A percentile compares a stretch with the other conserved stretches of the same genome.
Evolutionary conservation across 2,329 filamentous ascomycete species (phyloP).

Genomic region (Epichloe scottii): DNA sequence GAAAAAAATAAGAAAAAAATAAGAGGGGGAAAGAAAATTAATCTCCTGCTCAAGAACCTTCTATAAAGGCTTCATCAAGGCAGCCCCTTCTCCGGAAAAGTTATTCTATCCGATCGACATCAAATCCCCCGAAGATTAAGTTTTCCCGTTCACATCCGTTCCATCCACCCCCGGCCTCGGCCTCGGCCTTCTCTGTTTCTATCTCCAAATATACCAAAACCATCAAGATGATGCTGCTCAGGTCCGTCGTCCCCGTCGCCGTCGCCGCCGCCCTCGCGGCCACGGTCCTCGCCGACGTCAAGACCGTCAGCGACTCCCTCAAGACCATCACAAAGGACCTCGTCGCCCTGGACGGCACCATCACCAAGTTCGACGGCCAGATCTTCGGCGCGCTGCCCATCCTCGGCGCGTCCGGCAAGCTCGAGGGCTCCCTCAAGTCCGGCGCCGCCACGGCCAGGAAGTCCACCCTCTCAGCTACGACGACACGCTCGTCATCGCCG

Average conservation of each 20-base stretch:
- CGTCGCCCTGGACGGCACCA: slow-evolving; percentile 19
- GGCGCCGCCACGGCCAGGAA: slow-evolving; percentile 24
- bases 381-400: slow-evolving; percentile 28
- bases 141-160: no score
- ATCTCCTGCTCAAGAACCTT: no score
- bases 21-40: no score
- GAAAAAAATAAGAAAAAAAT: no score
- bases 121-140: no score
- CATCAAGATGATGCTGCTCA: slow-evolving; percentile 19
- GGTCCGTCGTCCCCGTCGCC: slow-evolving; percentile 15
- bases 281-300: slow-evolving; percentile 19
- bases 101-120: no score
- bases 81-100: no score
- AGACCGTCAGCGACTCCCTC: slow-evolving; percentile 23
- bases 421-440: slow-evolving; percentile 27
- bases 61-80: no score
- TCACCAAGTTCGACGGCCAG: slow-evolving; percentile 24
- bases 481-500: slow-evolving; percentile 27
- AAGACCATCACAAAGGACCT: slow-evolving; percentile 24
- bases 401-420: slow-evolving; percentile 21
- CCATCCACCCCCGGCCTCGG: not conserved
- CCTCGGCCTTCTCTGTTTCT: not conserved
- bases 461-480: slow-evolving; percentile 23
- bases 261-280: slow-evolving; percentile 10
- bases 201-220: slow-evolving; percentile 4